These are phyloP conservation scores for Ophiognomonia clavigignenti-juglandacearum DNA, from an alignment of 2,329 filamentous ascomycete species.

Conservation along the genomic window DNA sequence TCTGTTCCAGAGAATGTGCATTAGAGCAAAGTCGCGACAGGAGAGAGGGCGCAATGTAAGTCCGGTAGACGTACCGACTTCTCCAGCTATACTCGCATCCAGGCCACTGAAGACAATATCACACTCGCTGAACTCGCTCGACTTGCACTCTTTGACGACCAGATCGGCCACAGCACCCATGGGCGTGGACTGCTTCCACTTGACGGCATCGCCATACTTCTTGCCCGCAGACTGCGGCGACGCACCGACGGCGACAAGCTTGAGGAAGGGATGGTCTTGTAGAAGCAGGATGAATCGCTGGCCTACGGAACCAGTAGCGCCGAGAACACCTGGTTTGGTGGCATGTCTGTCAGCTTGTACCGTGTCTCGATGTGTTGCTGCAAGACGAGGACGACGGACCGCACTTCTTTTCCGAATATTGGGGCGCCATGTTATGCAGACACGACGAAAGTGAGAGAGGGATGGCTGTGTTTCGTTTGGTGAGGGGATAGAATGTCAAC, in stretches of 20 bases:
- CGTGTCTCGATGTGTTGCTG: neutral
- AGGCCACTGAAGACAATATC: slow-evolving; percentile 91
- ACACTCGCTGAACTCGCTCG: slow-evolving; percentile 80
- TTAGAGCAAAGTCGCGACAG: neutral
- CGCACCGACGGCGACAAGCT: slow-evolving; percentile 83
- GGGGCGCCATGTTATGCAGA: slow-evolving; percentile 20
- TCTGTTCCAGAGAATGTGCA: slow-evolving; percentile 47
- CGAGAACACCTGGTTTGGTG: slow-evolving; percentile 61
- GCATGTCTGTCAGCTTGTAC: slow-evolving; percentile 5
- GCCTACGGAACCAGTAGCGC: slow-evolving; percentile 89
- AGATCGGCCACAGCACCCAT: slow-evolving; percentile 78
- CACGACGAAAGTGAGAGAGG: neutral
- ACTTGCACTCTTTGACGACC: slow-evolving; percentile 78
- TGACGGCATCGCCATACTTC: slow-evolving; percentile 88
- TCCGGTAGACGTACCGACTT: slow-evolving; percentile 65
- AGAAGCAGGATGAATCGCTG: slow-evolving; percentile 94
- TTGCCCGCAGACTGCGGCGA: slow-evolving; percentile 87
- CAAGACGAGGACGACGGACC: slow-evolving; percentile 35
- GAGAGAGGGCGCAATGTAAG: neutral
- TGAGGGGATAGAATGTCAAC: too few species aligned
- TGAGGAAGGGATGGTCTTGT: slow-evolving; percentile 79
- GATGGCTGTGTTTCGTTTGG: too few species aligned
- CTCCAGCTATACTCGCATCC: slow-evolving; percentile 87
- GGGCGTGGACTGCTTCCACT: slow-evolving; percentile 86
- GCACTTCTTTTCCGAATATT: slow-evolving; percentile 55